Base-by-base conservation (phyloP, 768 basidiomycete species). In the Cystobasidium ongulense region DNA sequence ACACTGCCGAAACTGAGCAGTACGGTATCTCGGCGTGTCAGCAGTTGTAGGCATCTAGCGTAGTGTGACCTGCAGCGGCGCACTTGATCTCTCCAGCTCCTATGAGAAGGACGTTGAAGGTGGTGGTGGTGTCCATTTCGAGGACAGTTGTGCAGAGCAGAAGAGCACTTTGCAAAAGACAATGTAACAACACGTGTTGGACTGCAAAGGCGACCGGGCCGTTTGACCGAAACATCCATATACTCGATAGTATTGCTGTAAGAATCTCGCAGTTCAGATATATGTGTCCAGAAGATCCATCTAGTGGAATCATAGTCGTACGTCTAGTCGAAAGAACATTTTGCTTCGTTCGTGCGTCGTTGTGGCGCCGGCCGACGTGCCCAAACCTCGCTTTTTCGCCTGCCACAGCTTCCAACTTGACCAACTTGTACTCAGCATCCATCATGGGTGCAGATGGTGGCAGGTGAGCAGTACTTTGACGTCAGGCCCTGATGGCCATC, bases 81-180 rank as follows among this genome's bases (percentile, higher is more conserved):
- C 33, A 59, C 57, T 59, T 59, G 57, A 64, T 64, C 63, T 64
- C 63, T n/a, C 63, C 63, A 23, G 63, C 63, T 43, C 63, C 63
- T 35, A 64, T 27, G 25, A 38, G 25, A 8, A 64, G 35, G 4
- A 64, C 63, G 13, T 35, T 25, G 33, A 64, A 41, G n/a, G 18
- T 41, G 27, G 31, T 8, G 5, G 3, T 23, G 23, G 17, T 59
- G 52, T n/a, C 43, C 43, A 46, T 46, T 46, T 13, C n/a, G 13
- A 46, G 13, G 43, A n/a, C n/a, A 13, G 13, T 13, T n/a, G 13
- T 46, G 43, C 13, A 54, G 27, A 23, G n/a, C 52, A 54, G 27
- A 54, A n/a, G n/a, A n/a, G n/a, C n/a, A n/a, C n/a, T n/a, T n/a
- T n/a, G n/a, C n/a, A n/a, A 29, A 10, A 29, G 53, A 7, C 53